A percentile compares a stretch with the other conserved stretches of the same genome.
phyloP scores from a whole-genome alignment of 164 flowering plant genomes.

The Sedum album region DNA sequence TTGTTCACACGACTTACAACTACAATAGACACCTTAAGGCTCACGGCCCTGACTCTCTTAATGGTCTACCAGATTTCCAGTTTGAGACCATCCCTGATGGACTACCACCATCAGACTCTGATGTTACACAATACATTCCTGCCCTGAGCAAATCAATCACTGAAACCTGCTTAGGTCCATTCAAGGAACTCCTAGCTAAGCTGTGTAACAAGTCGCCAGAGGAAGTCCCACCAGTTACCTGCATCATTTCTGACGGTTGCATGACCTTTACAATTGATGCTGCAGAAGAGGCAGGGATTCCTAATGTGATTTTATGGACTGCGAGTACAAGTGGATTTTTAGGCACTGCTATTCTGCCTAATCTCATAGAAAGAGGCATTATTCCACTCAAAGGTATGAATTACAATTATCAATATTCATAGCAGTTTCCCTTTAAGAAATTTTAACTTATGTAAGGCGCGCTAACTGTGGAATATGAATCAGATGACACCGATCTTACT shows the following conservation, averaged over 20 bases:
- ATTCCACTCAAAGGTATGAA: constrained; percentile 41
- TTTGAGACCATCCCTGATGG: constrained; percentile 47
- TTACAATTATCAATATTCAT: background rate
- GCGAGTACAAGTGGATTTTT: constrained; percentile 43
- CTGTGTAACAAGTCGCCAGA: constrained; percentile 17
- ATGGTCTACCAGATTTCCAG: constrained; percentile 24
- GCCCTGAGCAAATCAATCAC: constrained; percentile 26
- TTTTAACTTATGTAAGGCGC: background rate
- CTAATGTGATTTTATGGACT: constrained; percentile 33
- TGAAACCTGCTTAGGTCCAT: constrained; percentile 22
- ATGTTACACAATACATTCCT: constrained; percentile 38
- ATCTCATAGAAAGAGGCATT: constrained; percentile 24
- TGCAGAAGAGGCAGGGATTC: constrained; percentile 36
- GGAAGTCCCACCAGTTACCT: constrained; percentile 25
- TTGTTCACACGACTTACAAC: constrained; percentile 8
- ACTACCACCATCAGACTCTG: constrained; percentile 17
- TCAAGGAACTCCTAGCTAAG: constrained; percentile 16
- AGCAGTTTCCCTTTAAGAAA: background rate
- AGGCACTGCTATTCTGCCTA: constrained; percentile 30
- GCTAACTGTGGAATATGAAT: background rate
- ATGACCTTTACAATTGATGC: constrained; percentile 43
- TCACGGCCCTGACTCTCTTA: constrained; percentile 26
- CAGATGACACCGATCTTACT: constrained; percentile 25
- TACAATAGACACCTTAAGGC: constrained; percentile 27
- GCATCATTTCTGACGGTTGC: constrained; percentile 30